These are phyloP conservation scores for Tuber calosporum DNA, from an alignment of 495 filamentous ascomycete species.

Conservation along the genomic window DNA sequence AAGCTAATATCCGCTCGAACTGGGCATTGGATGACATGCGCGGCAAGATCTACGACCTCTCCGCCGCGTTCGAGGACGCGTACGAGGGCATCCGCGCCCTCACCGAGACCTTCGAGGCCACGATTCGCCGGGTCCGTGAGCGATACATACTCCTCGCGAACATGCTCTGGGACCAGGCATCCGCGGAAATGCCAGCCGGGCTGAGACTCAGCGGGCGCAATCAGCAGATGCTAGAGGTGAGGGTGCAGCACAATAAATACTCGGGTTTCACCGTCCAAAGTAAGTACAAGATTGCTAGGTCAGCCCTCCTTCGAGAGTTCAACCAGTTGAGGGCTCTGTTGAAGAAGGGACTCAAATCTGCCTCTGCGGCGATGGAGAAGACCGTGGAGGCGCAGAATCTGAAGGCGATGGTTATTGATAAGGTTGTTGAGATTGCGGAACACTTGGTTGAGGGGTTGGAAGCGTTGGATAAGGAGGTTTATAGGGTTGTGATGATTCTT, in stretches of 20 bases:
- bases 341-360: neutral
- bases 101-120: neutral
- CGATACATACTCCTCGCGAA: neutral
- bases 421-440: neutral
- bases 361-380: neutral
- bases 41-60: neutral
- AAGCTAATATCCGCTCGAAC: neutral
- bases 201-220: neutral
- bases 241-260: neutral
- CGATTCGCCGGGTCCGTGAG: neutral
- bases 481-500: neutral
- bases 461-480: slow-evolving; percentile 4
- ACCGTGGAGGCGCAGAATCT: neutral
- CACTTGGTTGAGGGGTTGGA: neutral
- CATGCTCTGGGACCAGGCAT: neutral
- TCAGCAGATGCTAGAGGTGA: neutral
- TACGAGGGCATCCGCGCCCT: neutral
- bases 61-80: neutral
- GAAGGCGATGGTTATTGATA: neutral
- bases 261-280: neutral
- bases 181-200: neutral
- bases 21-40: neutral
- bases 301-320: neutral
- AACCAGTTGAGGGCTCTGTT: neutral
- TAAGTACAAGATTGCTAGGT: neutral